Base-by-base conservation (phyloP, 1,139 yeast species). In the Candida tetrigidarum region DNA sequence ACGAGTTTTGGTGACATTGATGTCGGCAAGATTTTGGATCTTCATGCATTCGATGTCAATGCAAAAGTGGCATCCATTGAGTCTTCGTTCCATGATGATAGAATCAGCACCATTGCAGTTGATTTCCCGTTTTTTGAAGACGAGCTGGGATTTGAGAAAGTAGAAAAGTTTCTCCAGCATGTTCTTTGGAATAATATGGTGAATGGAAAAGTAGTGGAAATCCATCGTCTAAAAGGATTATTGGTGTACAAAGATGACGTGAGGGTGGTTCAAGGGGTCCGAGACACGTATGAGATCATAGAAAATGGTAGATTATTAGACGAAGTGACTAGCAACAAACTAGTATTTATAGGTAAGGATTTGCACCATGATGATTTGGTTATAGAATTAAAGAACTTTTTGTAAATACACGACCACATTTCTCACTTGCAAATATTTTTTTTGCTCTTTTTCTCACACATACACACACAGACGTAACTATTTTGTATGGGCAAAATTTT, bases 241-340 rank as follows among this genome's bases (percentile, higher is more conserved):
- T 54, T 90, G 14, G 78, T 84, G 2, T 51, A 53, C 34, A 41
- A 45, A n/a, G 41, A 45, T 5, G 59, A 59, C 6, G 82, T 78
- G n/a, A 71, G 78, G 49, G 91, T 93, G 2, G 68, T 93, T n/a
- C 99, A 93, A 61, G 98, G 96, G 4, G 99, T 93, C 0, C 72
- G 98, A 49, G 96, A 90, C 48, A 89, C 96, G 0, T 93, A 90
- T 63, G 99, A 93, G 51, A 73, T 90, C 1, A 76, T 86, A 5
- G 81, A 79, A 12, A 80, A 79, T 0, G 80, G 76, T 0, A 58
- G 56, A 4, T 57, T 73, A 28, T 64, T 67, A 32, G 72, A 72
- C 2, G 69, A 66, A 2, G 64, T 71, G 5, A 63, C 47, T 1
- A 60, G 69, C 15, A 74, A 74, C 51, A 86, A 88, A 62, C 59